Evolutionary conservation across 2,329 filamentous ascomycete species (phyloP), one percentile per base, ranked within the genome.

Genomic region (Lojkania enalia): DNA sequence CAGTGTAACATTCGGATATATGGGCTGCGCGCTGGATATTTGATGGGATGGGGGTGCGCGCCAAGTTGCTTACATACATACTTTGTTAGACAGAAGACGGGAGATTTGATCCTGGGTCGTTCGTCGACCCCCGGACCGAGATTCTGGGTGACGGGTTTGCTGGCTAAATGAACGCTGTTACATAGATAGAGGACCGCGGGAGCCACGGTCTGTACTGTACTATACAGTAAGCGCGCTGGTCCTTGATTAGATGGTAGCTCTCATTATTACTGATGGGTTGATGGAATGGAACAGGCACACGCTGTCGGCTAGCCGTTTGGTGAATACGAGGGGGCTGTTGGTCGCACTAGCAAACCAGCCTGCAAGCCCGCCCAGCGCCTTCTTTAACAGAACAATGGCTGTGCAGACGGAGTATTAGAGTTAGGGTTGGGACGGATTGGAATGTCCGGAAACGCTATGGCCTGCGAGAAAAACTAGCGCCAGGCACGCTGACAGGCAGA

Each of bases 171-270:
- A n/a, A n/a, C n/a, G n/a, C n/a, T n/a, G n/a, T n/a, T n/a, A n/a
- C n/a, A n/a, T n/a, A n/a, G n/a, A n/a, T n/a, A n/a, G n/a, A n/a
- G n/a, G n/a, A n/a, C n/a, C n/a, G n/a, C n/a, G n/a, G n/a, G n/a
- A n/a, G n/a, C n/a, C n/a, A n/a, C n/a, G n/a, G n/a, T n/a, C n/a
- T n/a, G n/a, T n/a, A n/a, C n/a, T n/a, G n/a, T n/a, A n/a, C 23
- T 9, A n/a, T n/a, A n/a, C 23, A n/a, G 7, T 27, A 6, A 33
- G 14, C 6, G 30, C 30, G 30, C 11, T 15, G 30, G 14, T 16
- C 14, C 49, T 53, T 49, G 51, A 55, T 52, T 40, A 49, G 20
- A 25, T 18, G 14, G 35, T 29, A 20, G 32, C 13, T 31, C 13
- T 41, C 21, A 40, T 47, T 33, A 51, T 41, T 33, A 21, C 15